These are phyloP conservation scores for Cladosporium phlei DNA, from an alignment of 2,329 filamentous ascomycete genomes.

Conservation along the genomic window DNA sequence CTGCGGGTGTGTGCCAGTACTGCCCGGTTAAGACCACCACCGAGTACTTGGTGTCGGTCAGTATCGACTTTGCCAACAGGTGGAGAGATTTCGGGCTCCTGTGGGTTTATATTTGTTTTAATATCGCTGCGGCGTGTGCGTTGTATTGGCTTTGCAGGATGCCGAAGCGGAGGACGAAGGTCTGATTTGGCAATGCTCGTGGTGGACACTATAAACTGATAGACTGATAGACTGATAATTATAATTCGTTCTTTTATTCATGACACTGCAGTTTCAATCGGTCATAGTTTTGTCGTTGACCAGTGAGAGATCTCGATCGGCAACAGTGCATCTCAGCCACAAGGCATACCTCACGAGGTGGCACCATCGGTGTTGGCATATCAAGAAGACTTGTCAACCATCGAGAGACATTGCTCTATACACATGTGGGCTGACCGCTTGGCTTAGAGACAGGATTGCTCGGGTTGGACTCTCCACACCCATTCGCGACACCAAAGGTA, in stretches of 20 bases:
- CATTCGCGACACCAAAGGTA: conserved; percentile 30
- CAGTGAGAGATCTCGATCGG: no score
- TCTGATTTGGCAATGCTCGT: no score
- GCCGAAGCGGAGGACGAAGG: conserved; percentile 17
- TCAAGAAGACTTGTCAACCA: no score
- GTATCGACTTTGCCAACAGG: conserved; percentile 42
- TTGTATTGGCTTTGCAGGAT: conserved; percentile 61
- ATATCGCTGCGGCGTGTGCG: conserved; percentile 52
- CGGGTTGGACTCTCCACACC: conserved; percentile 32
- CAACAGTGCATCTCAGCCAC: no score
- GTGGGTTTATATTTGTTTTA: conserved; percentile 61
- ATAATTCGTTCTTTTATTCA: no score
- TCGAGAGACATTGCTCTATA: no score
- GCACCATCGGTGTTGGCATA: no score
- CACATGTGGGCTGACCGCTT: conserved; percentile 15
- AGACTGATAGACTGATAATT: no score
- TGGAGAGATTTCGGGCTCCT: conserved; percentile 67
- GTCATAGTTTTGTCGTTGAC: no score
- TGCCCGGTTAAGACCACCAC: conserved; percentile 42
- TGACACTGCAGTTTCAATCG: no score
- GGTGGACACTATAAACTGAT: no score
- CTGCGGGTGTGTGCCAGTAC: conserved; percentile 43
- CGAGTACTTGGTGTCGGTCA: conserved; percentile 38
- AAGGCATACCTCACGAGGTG: no score
- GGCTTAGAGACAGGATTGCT: conserved; percentile 24